Base-by-base conservation (phyloP, 2,329 filamentous ascomycete genomes). In the Sphaerostilbella broomeana region DNA sequence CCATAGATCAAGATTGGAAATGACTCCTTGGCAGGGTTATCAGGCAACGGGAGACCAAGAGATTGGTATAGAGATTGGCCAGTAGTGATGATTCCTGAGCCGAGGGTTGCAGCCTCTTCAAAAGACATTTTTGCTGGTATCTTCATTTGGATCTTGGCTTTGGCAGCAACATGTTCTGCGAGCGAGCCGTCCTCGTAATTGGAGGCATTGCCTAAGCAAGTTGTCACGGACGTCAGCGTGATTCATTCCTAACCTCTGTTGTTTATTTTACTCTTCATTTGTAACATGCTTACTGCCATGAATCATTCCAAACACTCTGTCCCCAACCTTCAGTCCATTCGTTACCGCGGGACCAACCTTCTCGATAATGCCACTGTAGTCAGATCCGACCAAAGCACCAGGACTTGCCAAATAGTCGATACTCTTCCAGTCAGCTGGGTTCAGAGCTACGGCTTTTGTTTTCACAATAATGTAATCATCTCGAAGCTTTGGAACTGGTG, bases 291-390 rank as follows among this genome's bases (percentile, higher is more conserved):
- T 19, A 42, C 46, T 40, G 16, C 67, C 68, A 36, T 69, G 63
- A 2, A 47, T 52, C 13, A 62, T 50, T 6, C 70, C 71, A 19
- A 55, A 51, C 18, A 73, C 56, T 31, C 70, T 62, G 43, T 76
- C 71, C 2, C 72, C 72, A 38, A 62, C 63, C 47, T 61, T 61
- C 38, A 70, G 64, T 45, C 64, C 64, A 32, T 36, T 27, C 12
- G 54, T 64, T 16, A 69, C 64, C 19, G 59, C 60, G 7, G 51
- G 38, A 5, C 70, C 71, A 20, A 73, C 58, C 36, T 66, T 61
- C 31, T 68, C 62, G 3, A 74, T 62, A n/a, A 65, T 49, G 27
- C 71, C 70, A 21, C 64, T 62, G 37, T 65, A 73, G 49, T 73
- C 70, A 35, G 62, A 67, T 8, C 68, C 68, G 21, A 61, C 41